phyloP scores from a whole-genome alignment of 331 rosid genomes.

The Pyracantha coccinea region DNA sequence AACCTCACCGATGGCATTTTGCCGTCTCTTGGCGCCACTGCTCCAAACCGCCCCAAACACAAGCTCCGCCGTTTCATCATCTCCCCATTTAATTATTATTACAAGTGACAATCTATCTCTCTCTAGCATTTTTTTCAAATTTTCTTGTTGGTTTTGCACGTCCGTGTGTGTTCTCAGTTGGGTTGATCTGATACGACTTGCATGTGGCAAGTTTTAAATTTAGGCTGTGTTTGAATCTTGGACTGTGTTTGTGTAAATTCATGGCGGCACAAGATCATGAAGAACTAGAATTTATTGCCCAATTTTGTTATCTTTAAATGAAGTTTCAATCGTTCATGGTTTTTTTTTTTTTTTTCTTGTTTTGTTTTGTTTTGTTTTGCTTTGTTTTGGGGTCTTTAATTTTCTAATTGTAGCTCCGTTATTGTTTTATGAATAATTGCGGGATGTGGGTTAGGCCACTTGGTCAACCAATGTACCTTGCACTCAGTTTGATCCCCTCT shows the following conservation, averaged over 20 bases:
- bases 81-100: slow-evolving; percentile 31
- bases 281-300: not conserved
- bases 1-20: slow-evolving; percentile 45
- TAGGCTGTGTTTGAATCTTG: too few relatives aligned
- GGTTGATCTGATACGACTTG: too few relatives aligned
- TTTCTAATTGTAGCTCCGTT: not conserved
- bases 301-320: not conserved
- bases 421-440: too few relatives aligned
- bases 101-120: too few relatives aligned
- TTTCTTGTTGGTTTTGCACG: too few relatives aligned
- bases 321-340: not conserved
- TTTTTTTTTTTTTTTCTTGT: not conserved
- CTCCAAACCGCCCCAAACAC: slow-evolving; percentile 3
- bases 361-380: not conserved
- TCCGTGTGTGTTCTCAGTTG: too few relatives aligned
- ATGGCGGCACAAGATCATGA: not conserved
- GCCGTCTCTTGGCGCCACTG: slow-evolving; percentile 48
- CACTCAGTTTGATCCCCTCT: too few relatives aligned
- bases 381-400: not conserved
- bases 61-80: slow-evolving; percentile 23
- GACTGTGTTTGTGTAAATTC: too few relatives aligned
- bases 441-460: too few relatives aligned
- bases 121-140: not conserved
- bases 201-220: too few relatives aligned
- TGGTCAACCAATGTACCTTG: too few relatives aligned